Percentiles rank a stretch among this genome's conserved stretches.
These are phyloP conservation scores for Drosera capensis DNA, from an alignment of 148 eudicot species.

Conservation along the genomic window DNA sequence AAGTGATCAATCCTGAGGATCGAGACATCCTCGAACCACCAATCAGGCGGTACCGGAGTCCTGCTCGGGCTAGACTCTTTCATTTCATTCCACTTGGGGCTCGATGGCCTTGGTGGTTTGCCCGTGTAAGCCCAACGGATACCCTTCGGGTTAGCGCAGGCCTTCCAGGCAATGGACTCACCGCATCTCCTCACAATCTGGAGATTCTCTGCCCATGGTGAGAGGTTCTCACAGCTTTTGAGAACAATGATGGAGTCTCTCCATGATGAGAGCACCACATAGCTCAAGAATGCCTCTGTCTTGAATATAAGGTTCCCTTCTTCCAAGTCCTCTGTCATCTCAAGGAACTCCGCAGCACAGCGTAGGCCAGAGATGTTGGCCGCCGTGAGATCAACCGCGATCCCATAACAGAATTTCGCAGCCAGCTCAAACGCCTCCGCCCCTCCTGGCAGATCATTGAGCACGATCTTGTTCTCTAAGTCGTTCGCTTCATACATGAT, in stretches of 20 bases:
- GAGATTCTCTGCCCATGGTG: conserved; percentile 98
- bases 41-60: conserved; percentile 55
- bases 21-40: conserved; percentile 98
- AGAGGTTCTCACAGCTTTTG: conserved; percentile 77
- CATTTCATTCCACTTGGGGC: conserved; percentile 70
- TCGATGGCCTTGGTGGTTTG: conserved; percentile 36
- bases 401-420: conserved; percentile 91
- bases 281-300: conserved; percentile 89
- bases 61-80: conserved; percentile 63
- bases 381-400: conserved; percentile 82
- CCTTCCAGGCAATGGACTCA: conserved; percentile 97
- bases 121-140: conserved; percentile 80
- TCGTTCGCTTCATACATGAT: conserved; percentile 58
- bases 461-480: conserved; percentile 31
- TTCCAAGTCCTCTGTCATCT: conserved; percentile 96
- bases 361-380: conserved; percentile 82
- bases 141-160: conserved; percentile 90
- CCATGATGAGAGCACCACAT: conserved; percentile 91
- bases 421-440: conserved; percentile 78
- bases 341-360: conserved; percentile 84
- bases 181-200: conserved; percentile 93
- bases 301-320: conserved; percentile 98
- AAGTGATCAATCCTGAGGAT: conserved; percentile 85
- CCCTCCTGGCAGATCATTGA: conserved; percentile 87
- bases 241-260: conserved; percentile 79